These are phyloP conservation scores for Lepiota brunneoincarnata DNA, from an alignment of 768 basidiomycete genomes.

Conservation along the genomic window DNA sequence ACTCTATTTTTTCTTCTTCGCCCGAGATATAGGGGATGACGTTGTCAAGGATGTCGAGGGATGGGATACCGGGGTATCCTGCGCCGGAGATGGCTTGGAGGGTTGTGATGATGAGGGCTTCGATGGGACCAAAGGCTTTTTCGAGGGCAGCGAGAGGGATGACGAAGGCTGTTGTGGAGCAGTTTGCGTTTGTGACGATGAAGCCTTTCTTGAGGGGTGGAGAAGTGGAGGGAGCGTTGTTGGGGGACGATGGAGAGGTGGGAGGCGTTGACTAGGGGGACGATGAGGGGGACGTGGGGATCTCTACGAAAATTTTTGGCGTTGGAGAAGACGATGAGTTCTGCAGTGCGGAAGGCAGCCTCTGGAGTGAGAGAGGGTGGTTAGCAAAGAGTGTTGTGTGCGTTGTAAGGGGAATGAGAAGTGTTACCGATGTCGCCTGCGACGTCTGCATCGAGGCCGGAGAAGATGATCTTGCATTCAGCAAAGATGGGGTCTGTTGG, in stretches of 20 bases:
- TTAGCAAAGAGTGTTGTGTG: neutral
- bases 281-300: constrained; percentile 90
- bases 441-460: constrained; percentile 92
- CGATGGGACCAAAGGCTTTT: constrained; percentile 89
- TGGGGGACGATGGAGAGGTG: constrained; percentile 84
- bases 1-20: constrained; percentile 98
- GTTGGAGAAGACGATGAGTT: constrained; percentile 93
- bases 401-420: neutral
- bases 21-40: constrained; percentile 92
- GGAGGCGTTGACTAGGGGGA: constrained; percentile 89
- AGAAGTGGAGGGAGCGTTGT: constrained; percentile 67
- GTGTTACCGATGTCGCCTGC: constrained; percentile 89
- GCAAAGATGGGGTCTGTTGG: constrained; percentile 61
- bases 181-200: constrained; percentile 98
- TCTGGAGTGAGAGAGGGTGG: constrained; percentile 54
- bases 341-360: constrained; percentile 78
- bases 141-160: constrained; percentile 92
- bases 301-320: constrained; percentile 96
- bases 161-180: constrained; percentile 91
- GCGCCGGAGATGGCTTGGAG: constrained; percentile 98
- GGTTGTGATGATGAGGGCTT: constrained; percentile 88
- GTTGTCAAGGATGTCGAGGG: constrained; percentile 93
- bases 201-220: constrained; percentile 80
- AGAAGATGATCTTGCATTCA: constrained; percentile 87
- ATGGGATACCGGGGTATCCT: constrained; percentile 93